Evolutionary conservation across 257 asterid genomes (phyloP).

Genomic region (Scutellaria galericulata): DNA sequence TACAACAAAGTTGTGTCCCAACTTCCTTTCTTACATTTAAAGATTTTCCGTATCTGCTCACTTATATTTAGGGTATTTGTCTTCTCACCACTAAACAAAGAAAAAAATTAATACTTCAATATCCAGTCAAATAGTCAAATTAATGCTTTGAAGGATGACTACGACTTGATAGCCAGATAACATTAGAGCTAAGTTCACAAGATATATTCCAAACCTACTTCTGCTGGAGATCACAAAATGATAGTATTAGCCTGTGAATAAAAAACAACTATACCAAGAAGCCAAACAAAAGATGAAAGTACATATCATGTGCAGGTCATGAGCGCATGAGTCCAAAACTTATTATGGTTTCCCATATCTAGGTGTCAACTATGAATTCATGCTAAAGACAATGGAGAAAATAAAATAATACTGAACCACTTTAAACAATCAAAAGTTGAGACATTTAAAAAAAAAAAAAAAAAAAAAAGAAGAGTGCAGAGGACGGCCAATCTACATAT

Average conservation of each 20-base stretch:
- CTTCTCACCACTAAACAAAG: not conserved
- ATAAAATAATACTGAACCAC: not conserved
- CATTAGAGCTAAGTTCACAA: not conserved
- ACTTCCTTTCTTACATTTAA: not conserved
- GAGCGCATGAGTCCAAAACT: conserved; percentile 12
- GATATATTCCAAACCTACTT: not conserved
- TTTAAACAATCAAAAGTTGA: conserved; percentile 3
- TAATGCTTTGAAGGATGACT: not conserved
- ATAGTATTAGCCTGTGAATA: not conserved
- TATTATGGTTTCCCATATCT: not conserved
- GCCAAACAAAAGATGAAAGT: not conserved
- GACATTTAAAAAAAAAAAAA: not conserved
- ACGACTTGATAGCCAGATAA: conserved; percentile 1
- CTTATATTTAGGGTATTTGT: not conserved
- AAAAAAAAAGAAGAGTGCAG: conserved; percentile 4
- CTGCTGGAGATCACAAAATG: not conserved
- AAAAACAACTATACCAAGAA: not conserved
- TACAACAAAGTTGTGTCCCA: not conserved
- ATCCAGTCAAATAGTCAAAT: not conserved
- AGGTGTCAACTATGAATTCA: conserved; percentile 7
- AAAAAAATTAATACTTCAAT: not conserved
- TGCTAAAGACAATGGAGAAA: not conserved
- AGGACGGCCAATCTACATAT: not conserved
- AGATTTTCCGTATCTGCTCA: not conserved
- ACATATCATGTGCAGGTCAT: not conserved